Base-by-base conservation (phyloP, 2,329 filamentous ascomycete genomes). In the Aureobasidium sp. region DNA sequence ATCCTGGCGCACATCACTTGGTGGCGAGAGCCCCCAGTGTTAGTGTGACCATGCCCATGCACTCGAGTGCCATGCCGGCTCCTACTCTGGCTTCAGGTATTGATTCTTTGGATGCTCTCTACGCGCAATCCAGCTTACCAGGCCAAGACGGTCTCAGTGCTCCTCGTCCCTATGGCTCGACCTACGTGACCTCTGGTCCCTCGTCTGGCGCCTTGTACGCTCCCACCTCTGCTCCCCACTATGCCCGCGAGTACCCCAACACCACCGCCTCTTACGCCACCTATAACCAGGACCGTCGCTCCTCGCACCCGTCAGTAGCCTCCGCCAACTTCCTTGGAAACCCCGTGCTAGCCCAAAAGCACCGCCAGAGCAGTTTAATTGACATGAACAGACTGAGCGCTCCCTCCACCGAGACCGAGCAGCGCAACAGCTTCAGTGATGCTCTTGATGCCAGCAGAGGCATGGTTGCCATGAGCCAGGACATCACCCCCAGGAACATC, bases 381-480 rank as follows among this genome's bases (percentile, higher is more conserved):
- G 84, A 88, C 84, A 80, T 82, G 75, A 77, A 78, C 74, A 82
- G 82, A 76, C 83, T 85, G 74, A 79, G 77, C 67, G 76, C 84
- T 57, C 68, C 71, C 34, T 79, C 76, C 74, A 42, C 15, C 22
- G 83, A 77, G 78, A 84, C 77, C 72, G 86, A 80, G 55, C 80
- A 80, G 56, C 80, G 82, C 61, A 81, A 87, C 68, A 88, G 87
- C 68, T 95, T 92, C 74, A 90, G 88, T 67, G 93, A 97, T 72
- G 90, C 91, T 31, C 85, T 97, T 62, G 93, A 97, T 74, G 92
- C 92, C 27, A 92, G 91, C 73, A 89, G 94, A 65, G 91, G 91
- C 68, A 97, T 97, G 90, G 84, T 97, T 29, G 91, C 91, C 41
- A 89, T 97, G 83, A 96, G 90, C 82, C 91, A 97, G 77, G 91